Base-by-base conservation (phyloP, 2,329 filamentous ascomycete species). In the Anthostomella pinea region DNA sequence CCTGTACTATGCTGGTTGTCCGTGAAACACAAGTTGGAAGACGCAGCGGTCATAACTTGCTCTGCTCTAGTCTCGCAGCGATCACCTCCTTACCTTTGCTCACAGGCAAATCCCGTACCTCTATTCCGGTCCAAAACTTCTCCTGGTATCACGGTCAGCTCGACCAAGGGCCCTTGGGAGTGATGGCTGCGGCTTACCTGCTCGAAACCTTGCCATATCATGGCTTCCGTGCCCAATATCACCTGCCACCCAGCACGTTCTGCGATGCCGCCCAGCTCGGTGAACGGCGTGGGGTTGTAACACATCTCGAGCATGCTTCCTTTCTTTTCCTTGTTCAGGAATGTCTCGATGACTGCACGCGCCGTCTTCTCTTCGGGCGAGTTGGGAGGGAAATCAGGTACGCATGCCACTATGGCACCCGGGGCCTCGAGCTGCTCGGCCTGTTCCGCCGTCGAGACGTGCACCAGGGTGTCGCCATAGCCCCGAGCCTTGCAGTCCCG, bases 301-400 rank as follows among this genome's bases (percentile, higher is more conserved):
- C 85, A 89, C 85, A 91, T 90, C 61, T 90, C 85, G 41, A 90
- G 59, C 38, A 90, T 76, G 6, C 79, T 79, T 6, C 83, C 85
- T 61, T 83, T 83, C 43, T 73, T 63, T 19, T 67, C 55, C 58
- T 68, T 70, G 17, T 48, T 48, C 21, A 76, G 41, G 33, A 76
- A 73, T 3, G 66, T 59, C 51, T 78, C 69, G 0, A 73, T 60
- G 1, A 87, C 70, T 2, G 62, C 58, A 2, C 85, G 67, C 4
- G 83, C 77, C 26, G 68, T 65, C 18, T 70, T 66, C 67, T 93
- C 86, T 18, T 72, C 73, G 2, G 68, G 60, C 0, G 79, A 83
- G 51, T 69, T 69, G 1, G 87, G 86, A n/a, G 80, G 70, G 48
- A 86, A 81, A 60, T 93, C 83, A 0, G 87, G 87, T 10, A 93